Evolutionary conservation across 2,329 filamentous ascomycete genomes (phyloP).

Genomic region (Cladosporium sphaerospermum): DNA sequence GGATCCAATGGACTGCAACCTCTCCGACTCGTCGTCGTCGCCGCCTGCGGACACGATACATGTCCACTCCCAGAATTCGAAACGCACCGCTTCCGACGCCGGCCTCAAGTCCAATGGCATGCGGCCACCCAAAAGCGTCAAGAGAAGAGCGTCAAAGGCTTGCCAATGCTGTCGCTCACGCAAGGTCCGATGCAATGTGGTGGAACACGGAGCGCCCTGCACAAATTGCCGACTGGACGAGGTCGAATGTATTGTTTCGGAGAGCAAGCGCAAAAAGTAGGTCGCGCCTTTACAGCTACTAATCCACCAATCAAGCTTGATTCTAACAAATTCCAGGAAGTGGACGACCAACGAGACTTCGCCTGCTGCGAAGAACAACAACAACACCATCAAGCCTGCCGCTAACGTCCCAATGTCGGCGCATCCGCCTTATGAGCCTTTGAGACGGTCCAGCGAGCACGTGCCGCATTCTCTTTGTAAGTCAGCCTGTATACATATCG

Average conservation of each 20-base stretch:
- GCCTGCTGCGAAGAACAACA: conserved; percentile 13
- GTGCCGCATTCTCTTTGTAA: conserved; percentile 59
- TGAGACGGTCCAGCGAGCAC: conserved; percentile 36
- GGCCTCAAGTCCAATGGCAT: conserved; percentile 45
- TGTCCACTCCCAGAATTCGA: conserved; percentile 27
- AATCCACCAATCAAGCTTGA: not conserved
- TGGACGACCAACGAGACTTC: conserved; percentile 26
- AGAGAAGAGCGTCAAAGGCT: conserved; percentile 82
- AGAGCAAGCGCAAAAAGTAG: conserved; percentile 82
- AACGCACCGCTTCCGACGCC: conserved; percentile 53
- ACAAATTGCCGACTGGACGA: conserved; percentile 80
- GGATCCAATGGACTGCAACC: conserved; percentile 12
- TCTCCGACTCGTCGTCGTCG: conserved; percentile 27
- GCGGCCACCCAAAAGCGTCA: conserved; percentile 53
- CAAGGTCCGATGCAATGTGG: conserved; percentile 91
- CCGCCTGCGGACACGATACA: conserved; percentile 22
- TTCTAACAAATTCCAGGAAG: conserved; percentile 24
- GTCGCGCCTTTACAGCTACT: conserved; percentile 31
- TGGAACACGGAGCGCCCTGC: conserved; percentile 76
- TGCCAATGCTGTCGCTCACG: conserved; percentile 82
- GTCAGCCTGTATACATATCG: conserved; percentile 26
- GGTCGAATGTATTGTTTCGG: conserved; percentile 61
- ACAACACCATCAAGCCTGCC: conserved; percentile 18
- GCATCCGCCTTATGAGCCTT: conserved; percentile 27
- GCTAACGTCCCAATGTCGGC: conserved; percentile 24